Evolutionary conservation across 2,329 filamentous ascomycete species (phyloP), one percentile per base, ranked within the genome.

Genomic region (Fusarium bulbicola): DNA sequence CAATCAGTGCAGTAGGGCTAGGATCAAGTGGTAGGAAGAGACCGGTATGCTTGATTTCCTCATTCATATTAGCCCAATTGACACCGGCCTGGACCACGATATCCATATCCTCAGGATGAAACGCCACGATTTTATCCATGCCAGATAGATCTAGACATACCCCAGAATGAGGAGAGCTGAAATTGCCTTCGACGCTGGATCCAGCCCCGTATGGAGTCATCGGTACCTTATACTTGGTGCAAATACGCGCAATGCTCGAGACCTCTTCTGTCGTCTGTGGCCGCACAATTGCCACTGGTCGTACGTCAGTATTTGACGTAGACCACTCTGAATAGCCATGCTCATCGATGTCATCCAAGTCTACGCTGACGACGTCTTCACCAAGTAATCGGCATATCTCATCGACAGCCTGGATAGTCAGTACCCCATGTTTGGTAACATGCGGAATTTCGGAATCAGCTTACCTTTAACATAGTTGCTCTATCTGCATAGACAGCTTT

Each of bases 161-260:
- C 1, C 92, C 92, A 2, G 90, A 90, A 73, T 87, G 86, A 0
- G 91, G 91, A 9, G 91, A 89, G 4, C 90, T 89, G 78, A 92
- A 92, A 76, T 92, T 92, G 45, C 89, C 92, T 79, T 94, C 92
- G 1, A 94, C 83, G 72, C 88, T 92, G 0, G 91, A 91, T 18
- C 93, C 93, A 10, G 93, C 93, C 6, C 91, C 92, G 77, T 92
- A 95, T 1, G 91, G 90, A 3, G 92, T 93, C 86, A 93, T 92
- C 9, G 92, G 92, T 52, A 93, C 88, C 39, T 83, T 87, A 79
- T 90, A 86, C 70, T 86, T 88, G 77, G 86, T 83, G 79, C 92
- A 93, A 34, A 91, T 83, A 73, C 86, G 86, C 8, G 90, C 91
- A 63, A 93, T 89, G 42, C 83, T 78, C 1, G 87, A 89, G 6